phyloP scores from a whole-genome alignment of 164 flowering plant species.

The Tetracentron sinense region DNA sequence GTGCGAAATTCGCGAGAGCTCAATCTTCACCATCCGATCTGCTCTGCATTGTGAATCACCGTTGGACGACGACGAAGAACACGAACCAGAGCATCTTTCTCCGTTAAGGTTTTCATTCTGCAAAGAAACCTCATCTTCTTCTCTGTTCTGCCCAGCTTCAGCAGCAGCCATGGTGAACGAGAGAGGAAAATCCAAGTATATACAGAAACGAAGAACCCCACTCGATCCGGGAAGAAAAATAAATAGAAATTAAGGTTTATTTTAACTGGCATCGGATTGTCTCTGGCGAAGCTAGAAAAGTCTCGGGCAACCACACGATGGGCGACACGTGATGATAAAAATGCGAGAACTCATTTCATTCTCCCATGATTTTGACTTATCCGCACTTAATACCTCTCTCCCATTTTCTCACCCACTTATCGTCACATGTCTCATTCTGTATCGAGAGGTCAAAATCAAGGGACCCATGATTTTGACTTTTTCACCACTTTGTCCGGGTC shows the following conservation, averaged over 20 bases:
- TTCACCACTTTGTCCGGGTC: too few species aligned
- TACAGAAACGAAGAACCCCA: neutral
- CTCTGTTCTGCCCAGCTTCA: slow-evolving; percentile 6
- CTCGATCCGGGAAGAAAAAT: neutral
- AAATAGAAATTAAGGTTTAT: neutral
- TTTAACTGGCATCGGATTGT: too few species aligned
- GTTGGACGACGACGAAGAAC: slow-evolving; percentile 7
- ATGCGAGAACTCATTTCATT: too few species aligned
- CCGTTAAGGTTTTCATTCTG: slow-evolving; percentile 11
- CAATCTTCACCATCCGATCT: slow-evolving; percentile 47
- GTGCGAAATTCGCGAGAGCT: slow-evolving; percentile 62
- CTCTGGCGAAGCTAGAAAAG: too few species aligned
- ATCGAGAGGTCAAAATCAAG: too few species aligned
- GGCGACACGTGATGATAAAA: too few species aligned
- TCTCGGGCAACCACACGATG: too few species aligned
- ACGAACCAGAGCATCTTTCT: slow-evolving; percentile 14
- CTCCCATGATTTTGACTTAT: too few species aligned
- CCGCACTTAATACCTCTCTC: too few species aligned
- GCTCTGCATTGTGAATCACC: slow-evolving; percentile 15
- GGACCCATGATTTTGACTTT: too few species aligned
- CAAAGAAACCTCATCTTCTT: slow-evolving; percentile 1
- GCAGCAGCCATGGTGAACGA: slow-evolving; percentile 9
- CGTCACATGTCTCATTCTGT: too few species aligned
- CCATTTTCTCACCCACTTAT: too few species aligned
- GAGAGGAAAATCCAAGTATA: neutral